Evolutionary conservation across 768 basidiomycete genomes (phyloP), one percentile per base, ranked within the genome.

Genomic region (Mycena rosella): DNA sequence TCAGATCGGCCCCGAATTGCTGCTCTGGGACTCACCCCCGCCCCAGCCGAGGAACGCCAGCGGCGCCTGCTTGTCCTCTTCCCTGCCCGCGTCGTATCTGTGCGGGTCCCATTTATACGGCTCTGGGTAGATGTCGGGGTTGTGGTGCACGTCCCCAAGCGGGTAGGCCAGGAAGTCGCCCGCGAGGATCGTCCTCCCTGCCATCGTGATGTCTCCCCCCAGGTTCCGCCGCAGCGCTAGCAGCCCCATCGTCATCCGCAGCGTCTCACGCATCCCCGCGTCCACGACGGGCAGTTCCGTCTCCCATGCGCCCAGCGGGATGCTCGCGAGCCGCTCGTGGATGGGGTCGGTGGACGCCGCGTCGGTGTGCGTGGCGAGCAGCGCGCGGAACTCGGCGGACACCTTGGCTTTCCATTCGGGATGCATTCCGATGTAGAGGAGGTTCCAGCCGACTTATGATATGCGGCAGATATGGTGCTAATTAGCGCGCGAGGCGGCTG

Each of bases 281-380:
- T 72, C 71, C 27, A 65, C 10, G 2, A 71, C 66, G 22, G 70
- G 70, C 54, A 71, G 34, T 20, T 67, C 65, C 13, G 53, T 40
- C 59, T 72, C 71, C 71, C 71, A 72, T n/a, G 48, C 66, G 32
- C 26, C 29, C 17, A 69, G 5, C 2, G 71, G 71, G 29, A 72
- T 45, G 20, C n/a, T 18, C 20, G 70, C 34, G 22, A 72, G 49
- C 18, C 60, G 60, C 14, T 42, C 29, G 60, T 61, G 60, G 2
- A 61, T 18, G 3, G 49, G 53, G 3, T 44, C 42, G 14, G 9
- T 3, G 45, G 44, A 32, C 15, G 13, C 1, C 10, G 42, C 10
- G 20, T 44, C 27, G 38, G 24, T 29, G 57, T 68, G 44, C 11
- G 51, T 64, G 24, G 44, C 27, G 26, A 68, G 24, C 17, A 71